Conservation (phyloP, 2,329 filamentous ascomycete species). For the Didymella exigua region DNA sequence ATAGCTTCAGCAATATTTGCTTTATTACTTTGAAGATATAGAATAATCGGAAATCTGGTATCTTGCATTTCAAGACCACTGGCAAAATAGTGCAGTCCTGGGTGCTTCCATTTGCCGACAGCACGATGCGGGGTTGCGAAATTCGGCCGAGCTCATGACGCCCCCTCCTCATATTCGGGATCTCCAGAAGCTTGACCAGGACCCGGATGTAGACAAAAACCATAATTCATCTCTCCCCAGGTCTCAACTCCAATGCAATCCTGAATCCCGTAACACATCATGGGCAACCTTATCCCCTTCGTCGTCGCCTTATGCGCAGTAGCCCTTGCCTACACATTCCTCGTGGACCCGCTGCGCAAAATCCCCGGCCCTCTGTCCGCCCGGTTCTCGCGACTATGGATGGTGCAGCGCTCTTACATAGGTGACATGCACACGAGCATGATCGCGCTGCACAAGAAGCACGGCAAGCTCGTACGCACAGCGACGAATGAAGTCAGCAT, state of each 20-base stretch:
- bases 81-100: too few relatives aligned
- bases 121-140: background rate
- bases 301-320: background rate
- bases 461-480: constrained; percentile 20
- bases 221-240: background rate
- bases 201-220: too few relatives aligned
- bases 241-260: background rate
- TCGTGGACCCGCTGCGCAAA: constrained; percentile 5
- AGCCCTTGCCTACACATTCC: constrained; percentile 2
- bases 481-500: constrained; percentile 19
- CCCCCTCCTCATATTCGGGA: background rate
- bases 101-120: background rate
- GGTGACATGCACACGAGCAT: constrained; percentile 16
- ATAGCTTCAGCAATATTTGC: too few relatives aligned
- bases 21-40: too few relatives aligned
- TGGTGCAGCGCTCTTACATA: constrained; percentile 8
- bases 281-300: constrained; percentile 9
- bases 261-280: background rate
- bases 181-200: background rate
- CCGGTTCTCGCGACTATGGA: constrained; percentile 14
- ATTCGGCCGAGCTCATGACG: constrained; percentile 3
- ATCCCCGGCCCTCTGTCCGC: constrained; percentile 12
- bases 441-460: constrained; percentile 14
- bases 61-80: too few relatives aligned
- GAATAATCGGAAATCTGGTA: background rate